Evolutionary conservation across 441 rosid genomes (phyloP).

Genomic region (Populus hybrid): DNA sequence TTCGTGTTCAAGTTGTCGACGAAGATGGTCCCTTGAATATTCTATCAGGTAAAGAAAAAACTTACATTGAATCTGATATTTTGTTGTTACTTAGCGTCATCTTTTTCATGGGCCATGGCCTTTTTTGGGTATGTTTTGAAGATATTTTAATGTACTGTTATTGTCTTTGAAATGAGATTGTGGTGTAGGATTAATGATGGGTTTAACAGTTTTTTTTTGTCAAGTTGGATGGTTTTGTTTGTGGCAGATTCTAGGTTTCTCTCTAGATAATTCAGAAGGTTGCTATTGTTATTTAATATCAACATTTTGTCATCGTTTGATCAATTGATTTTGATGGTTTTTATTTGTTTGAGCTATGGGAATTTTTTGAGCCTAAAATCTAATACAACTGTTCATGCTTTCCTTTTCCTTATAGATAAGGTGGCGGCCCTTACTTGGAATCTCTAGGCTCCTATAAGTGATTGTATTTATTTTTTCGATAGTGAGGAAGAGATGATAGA

Average conservation of each 20-base stretch:
- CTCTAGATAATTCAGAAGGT: conserved; percentile 15
- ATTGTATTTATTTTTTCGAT: not conserved
- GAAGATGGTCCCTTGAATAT: conserved; percentile 9
- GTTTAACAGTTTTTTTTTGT: conserved; percentile 42
- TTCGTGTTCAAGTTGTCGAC: not conserved
- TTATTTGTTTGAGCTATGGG: not conserved
- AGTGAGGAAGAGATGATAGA: conserved; percentile 36
- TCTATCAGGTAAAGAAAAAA: conserved; percentile 6
- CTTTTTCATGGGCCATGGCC: not conserved
- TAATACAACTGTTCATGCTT: conserved; percentile 5
- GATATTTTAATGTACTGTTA: conserved; percentile 23
- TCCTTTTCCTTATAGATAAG: conserved; percentile 16
- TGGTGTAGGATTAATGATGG: conserved; percentile 61
- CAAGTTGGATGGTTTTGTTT: conserved; percentile 39
- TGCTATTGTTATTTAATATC: not conserved
- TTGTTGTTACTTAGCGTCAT: not conserved
- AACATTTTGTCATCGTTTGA: not conserved
- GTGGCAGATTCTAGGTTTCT: conserved; percentile 39
- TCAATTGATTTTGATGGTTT: conserved; percentile 2
- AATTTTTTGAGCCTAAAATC: not conserved
- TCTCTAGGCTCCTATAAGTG: conserved; percentile 25
- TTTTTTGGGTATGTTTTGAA: conserved; percentile 6
- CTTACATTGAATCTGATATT: not conserved
- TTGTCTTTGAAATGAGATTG: conserved; percentile 35
- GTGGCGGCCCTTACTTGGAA: conserved; percentile 11